These are phyloP conservation scores for Candida arabinofermentans DNA, from an alignment of 805 yeast genomes.

Conservation along the genomic window DNA sequence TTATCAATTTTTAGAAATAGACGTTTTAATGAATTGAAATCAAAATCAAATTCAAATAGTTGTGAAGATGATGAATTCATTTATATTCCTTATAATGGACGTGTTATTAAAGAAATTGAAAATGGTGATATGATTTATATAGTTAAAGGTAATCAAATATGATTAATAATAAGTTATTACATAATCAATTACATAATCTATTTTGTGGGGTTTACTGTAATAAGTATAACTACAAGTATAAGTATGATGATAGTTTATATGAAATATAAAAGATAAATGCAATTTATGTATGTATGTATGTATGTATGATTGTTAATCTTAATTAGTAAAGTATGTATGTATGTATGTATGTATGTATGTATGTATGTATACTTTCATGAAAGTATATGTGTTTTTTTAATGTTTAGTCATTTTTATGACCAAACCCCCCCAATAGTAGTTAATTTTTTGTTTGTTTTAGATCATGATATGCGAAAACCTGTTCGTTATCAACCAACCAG, in stretches of 20 bases:
- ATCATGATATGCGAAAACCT: no score
- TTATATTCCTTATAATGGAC: constrained; percentile 33
- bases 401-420: no score
- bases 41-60: constrained; percentile 12
- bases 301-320: no score
- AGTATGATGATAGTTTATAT: no score
- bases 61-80: constrained; percentile 22
- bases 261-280: no score
- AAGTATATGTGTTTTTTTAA: no score
- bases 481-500: no score
- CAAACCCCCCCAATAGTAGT: no score
- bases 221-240: background rate
- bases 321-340: no score
- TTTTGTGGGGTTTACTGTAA: background rate
- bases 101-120: constrained; percentile 38
- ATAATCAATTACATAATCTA: background rate
- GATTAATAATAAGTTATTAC: background rate
- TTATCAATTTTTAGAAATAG: constrained; percentile 43
- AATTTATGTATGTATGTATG: no score
- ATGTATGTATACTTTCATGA: no score
- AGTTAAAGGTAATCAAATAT: constrained; percentile 42
- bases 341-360: no score
- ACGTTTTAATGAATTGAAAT: constrained; percentile 28
- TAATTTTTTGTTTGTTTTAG: background rate
- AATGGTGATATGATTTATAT: constrained; percentile 51